Evolutionary conservation across 2,329 filamentous ascomycete genomes (phyloP), one percentile per base, ranked within the genome.

Genomic region (Lachnellula hyalina): DNA sequence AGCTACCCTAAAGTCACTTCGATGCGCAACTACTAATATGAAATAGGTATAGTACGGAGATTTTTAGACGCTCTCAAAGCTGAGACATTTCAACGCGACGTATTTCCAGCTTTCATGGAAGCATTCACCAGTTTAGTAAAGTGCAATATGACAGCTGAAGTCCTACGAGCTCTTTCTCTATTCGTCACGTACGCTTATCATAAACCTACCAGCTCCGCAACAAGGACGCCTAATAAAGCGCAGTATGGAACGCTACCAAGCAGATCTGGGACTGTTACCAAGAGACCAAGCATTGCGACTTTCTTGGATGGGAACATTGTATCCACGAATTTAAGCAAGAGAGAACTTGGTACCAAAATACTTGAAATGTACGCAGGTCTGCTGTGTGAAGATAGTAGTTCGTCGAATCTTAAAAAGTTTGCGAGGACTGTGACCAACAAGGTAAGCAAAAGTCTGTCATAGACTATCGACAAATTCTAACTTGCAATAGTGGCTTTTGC

Each of bases 171-270:
- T 2, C 75, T 99, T 44, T 90, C 94, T 2, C 79, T 97, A 21
- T 97, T 96, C 67, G 88, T 99, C 60, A 96, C 93, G 0, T 99
- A 94, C 69, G 87, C 90, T 5, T 83, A 96, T 59, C 91, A 96
- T 67, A 74, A 77, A 1, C 74, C 79, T 0, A 63, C 75, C 0
- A 70, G 68, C 12, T 79, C 79, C 1, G 63, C 75, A 21, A 71
- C 79, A 9, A 76, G 82, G 47, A 82, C 79, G 1, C 78, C 81
- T 0, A 80, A 32, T 12, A 32, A 74, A 58, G 73, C 71, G 14
- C 67, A 75, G 42, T 72, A 74, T 1, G 72, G 68, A 25, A 78
- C 76, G 0, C 73, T 74, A n/a, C 65, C 63, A 38, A 59, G 59
- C 8, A 59, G 72, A 32, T 74, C 74, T 19, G 68, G 74, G 36